Conservation (phyloP, 1,284 basidiomycete species). For the Irpex sp. region DNA sequence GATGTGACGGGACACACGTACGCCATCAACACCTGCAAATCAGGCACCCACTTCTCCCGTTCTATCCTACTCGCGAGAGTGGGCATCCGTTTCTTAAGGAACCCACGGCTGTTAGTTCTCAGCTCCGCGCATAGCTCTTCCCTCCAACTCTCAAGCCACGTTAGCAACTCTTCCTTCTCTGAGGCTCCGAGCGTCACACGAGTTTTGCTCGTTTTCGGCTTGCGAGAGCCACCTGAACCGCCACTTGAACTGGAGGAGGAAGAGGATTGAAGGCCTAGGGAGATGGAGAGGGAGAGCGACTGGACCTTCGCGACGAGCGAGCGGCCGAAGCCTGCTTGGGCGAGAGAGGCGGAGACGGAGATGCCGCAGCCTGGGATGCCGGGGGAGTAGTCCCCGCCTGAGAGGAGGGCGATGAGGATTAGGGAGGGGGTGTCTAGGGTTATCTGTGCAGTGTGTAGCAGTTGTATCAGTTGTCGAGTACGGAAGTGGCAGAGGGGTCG, state of each 20-base stretch:
- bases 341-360: constrained; percentile 62
- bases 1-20: constrained; percentile 78
- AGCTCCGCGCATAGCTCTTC: constrained; percentile 65
- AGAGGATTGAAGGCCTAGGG: background rate
- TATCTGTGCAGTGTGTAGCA: too few relatives aligned
- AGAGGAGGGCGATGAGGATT: constrained; percentile 82
- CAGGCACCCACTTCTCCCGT: constrained; percentile 46
- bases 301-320: constrained; percentile 33
- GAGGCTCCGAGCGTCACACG: constrained; percentile 19
- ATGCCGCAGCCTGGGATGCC: constrained; percentile 64
- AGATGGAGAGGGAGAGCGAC: constrained; percentile 5
- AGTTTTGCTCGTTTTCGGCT: constrained; percentile 52
- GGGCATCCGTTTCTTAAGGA: constrained; percentile 56
- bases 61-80: constrained; percentile 58
- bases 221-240: background rate
- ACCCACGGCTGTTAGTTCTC: constrained; percentile 60
- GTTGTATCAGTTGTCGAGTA: too few relatives aligned
- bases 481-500: too few relatives aligned
- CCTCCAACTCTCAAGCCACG: constrained; percentile 64
- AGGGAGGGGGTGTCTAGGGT: constrained; percentile 25
- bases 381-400: constrained; percentile 88
- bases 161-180: constrained; percentile 40
- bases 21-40: constrained; percentile 63
- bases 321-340: constrained; percentile 70
- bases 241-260: too few relatives aligned